Base-by-base conservation (phyloP, 768 basidiomycete species). In the Mycena sanguinolenta region DNA sequence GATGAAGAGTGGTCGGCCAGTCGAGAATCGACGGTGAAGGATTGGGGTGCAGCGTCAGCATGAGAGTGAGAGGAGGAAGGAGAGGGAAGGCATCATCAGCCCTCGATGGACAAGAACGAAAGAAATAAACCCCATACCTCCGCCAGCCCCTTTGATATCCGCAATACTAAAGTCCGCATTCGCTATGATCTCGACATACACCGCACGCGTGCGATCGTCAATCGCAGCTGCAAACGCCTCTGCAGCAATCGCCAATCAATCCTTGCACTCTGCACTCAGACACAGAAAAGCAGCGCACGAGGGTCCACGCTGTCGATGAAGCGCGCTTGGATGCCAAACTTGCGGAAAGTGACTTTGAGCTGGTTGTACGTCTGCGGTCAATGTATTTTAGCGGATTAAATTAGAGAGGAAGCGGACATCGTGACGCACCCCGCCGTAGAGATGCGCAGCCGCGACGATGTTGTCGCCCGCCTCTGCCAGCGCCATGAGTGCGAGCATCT, bases 181-280 rank as follows among this genome's bases (percentile, higher is more conserved):
- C 2, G 87, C 87, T 42, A 90, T 90, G 54, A 79, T 84, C 77
- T 90, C 89, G 2, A 89, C 81, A 75, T 82, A 89, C 32, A 89
- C 75, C 0, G 85, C 88, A 73, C 86, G 89, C 36, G 90, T 90
- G 14, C 86, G 86, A 17, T 82, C 82, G 69, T 90, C 89, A 58
- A 90, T 89, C 1, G 81, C 85, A 0, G 79, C 79, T 0, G 76
- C 81, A 69, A 88, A 87, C 2, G 27, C 70, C 30, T 32, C 67
- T 68, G 42, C 30, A n/a, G 8, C 8, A 23, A 9, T 17, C 7
- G 42, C 42, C 16, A 4, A 19, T 44, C 17, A 44, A 19, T 21
- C 42, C 1, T n/a, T n/a, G n/a, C 16, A 42, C 6, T 34, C 32
- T 34, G 32, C 32, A 34, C 32, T 34, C 32, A 34, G 32, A 34